Conservation (phyloP, 73 alveolate species). For the Halteria grandinella region DNA sequence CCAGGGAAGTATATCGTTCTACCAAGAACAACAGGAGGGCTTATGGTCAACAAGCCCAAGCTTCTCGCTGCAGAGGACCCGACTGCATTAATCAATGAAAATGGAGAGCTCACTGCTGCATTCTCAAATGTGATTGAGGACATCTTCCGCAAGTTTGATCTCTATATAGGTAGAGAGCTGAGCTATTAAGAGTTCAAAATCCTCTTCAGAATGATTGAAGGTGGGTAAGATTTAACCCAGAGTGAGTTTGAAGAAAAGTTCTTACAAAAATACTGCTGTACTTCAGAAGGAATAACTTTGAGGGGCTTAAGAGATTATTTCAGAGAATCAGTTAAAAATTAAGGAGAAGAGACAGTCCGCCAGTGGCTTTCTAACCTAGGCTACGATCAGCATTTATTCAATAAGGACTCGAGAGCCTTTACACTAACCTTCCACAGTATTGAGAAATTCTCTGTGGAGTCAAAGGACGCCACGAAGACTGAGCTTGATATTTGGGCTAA, state of each 20-base stretch:
- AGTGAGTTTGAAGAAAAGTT: constrained; percentile 79
- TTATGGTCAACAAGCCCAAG: constrained; percentile 67
- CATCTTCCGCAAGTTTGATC: constrained; percentile 96
- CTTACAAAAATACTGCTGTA: constrained; percentile 22
- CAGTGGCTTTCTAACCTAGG: constrained; percentile 78
- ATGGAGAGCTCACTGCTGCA: constrained; percentile 27
- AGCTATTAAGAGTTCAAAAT: constrained; percentile 87
- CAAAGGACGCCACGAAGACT: constrained; percentile 74
- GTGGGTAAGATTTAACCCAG: constrained; percentile 68
- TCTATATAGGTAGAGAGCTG: constrained; percentile 88
- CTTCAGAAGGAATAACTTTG: constrained; percentile 47
- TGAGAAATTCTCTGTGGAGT: constrained; percentile 64
- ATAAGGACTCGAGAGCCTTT: constrained; percentile 72
- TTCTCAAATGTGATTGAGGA: constrained; percentile 66
- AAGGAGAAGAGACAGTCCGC: constrained; percentile 79
- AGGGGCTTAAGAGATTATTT: constrained; percentile 42
- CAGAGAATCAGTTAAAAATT: constrained; percentile 34
- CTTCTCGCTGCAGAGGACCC: constrained; percentile 22
- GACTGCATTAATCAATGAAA: constrained; percentile 3
- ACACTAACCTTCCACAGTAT: constrained; percentile 80
- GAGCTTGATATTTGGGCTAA: constrained; percentile 71
- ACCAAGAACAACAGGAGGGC: constrained; percentile 95
- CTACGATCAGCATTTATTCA: constrained; percentile 78
- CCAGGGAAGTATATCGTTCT: constrained; percentile 93
- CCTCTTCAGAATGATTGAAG: constrained; percentile 85